A percentile compares a stretch with the other conserved stretches of the same genome.
phyloP scores from a whole-genome alignment of 2,329 filamentous ascomycete species.

The Rhynchosporium agropyri region DNA sequence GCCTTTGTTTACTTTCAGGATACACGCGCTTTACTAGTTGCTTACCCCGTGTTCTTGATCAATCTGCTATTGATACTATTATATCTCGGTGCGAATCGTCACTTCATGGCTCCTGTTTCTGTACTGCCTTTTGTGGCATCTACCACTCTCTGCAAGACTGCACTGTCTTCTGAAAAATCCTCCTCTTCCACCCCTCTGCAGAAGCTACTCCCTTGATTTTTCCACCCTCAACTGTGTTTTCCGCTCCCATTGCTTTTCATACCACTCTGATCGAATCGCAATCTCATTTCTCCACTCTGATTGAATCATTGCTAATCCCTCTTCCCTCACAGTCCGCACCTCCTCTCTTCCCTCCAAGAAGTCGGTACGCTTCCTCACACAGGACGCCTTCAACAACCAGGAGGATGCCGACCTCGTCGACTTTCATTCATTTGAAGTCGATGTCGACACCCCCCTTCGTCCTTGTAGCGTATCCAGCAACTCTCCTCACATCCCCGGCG shows the following conservation, averaged over 20 bases:
- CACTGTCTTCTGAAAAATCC: too few species aligned
- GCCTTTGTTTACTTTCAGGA: too few species aligned
- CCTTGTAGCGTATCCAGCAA: neutral
- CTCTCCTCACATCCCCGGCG: neutral
- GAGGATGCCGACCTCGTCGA: neutral
- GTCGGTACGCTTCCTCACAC: slow-evolving; percentile 3
- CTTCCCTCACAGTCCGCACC: slow-evolving; percentile 1
- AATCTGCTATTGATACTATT: too few species aligned
- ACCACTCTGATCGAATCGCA: neutral
- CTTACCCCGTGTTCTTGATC: too few species aligned
- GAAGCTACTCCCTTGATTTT: neutral
- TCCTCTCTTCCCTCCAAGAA: neutral
- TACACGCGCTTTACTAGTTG: too few species aligned
- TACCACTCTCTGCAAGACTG: too few species aligned
- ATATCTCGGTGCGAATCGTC: too few species aligned
- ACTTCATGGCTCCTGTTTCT: too few species aligned
- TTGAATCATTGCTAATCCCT: neutral
- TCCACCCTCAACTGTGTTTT: too few species aligned
- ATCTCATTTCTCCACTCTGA: neutral
- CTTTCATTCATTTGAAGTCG: neutral
- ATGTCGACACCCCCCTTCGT: neutral
- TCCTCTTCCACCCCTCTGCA: too few species aligned
- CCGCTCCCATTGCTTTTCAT: neutral
- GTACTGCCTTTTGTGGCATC: too few species aligned
- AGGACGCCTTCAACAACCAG: neutral